Evolutionary conservation across 495 filamentous ascomycete genomes (phyloP).

Genomic region (Lasiosphaeris hirsuta): DNA sequence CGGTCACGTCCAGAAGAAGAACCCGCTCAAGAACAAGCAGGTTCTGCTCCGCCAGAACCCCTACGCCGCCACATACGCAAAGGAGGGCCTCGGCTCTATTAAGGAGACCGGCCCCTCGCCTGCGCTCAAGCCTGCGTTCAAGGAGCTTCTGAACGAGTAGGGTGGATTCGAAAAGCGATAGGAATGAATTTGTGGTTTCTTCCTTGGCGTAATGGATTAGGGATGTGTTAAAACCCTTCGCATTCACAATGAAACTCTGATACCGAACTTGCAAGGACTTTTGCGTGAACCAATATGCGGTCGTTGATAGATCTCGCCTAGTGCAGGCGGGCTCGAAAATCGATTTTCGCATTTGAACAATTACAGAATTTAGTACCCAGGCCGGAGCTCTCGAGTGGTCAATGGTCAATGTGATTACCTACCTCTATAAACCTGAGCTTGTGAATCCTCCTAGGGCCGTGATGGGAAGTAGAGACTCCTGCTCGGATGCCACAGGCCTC

Average conservation of each 20-base stretch:
- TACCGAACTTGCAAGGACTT: slow-evolving; percentile 23
- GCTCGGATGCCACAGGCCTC: no score
- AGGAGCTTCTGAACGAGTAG: slow-evolving; percentile 41
- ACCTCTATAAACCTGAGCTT: neutral
- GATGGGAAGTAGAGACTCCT: no score
- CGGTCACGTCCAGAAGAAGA: slow-evolving; percentile 93
- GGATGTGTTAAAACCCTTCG: slow-evolving; percentile 29
- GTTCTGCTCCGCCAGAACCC: slow-evolving; percentile 95
- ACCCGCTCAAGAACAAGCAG: slow-evolving; percentile 97
- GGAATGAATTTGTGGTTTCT: slow-evolving; percentile 30
- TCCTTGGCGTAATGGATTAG: slow-evolving; percentile 39
- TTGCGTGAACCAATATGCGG: neutral
- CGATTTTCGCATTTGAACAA: no score
- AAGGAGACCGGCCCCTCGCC: slow-evolving; percentile 37
- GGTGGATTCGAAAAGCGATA: slow-evolving; percentile 15
- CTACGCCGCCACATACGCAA: slow-evolving; percentile 82
- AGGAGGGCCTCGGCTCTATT: slow-evolving; percentile 53
- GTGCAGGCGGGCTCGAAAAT: no score
- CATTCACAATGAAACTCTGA: slow-evolving; percentile 34
- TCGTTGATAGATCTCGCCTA: no score
- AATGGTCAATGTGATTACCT: neutral
- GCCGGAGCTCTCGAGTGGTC: neutral
- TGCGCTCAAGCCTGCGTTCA: slow-evolving; percentile 33
- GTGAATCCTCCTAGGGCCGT: no score
- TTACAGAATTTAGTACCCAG: no score